These are phyloP conservation scores for Lolium multiflorum DNA, from an alignment of 176 grass and related monocot species.

Conservation along the genomic window DNA sequence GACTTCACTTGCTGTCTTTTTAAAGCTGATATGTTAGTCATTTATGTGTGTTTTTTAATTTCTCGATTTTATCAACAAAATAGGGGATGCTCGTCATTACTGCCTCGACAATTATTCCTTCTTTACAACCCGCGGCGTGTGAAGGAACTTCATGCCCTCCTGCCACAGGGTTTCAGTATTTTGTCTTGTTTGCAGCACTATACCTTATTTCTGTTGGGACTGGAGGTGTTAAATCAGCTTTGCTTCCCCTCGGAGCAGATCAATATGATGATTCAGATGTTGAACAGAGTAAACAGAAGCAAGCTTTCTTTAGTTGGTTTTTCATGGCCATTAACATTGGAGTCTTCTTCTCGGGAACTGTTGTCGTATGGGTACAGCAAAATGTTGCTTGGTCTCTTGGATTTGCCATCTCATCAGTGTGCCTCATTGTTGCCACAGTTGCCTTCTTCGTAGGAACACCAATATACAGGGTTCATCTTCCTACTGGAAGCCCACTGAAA, in stretches of 20 bases:
- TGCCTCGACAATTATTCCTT: conserved; percentile 66
- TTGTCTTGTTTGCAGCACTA: conserved; percentile 68
- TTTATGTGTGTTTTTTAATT: conserved; percentile 22
- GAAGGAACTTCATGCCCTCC: conserved; percentile 68
- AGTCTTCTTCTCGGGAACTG: conserved; percentile 74
- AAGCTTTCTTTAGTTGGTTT: conserved; percentile 87
- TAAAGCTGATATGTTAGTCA: not conserved
- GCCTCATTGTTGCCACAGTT: conserved; percentile 60
- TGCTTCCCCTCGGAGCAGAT: conserved; percentile 87
- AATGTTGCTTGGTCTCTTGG: conserved; percentile 83
- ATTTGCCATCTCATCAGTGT: conserved; percentile 74
- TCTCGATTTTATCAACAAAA: conserved; percentile 31
- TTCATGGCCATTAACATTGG: conserved; percentile 79
- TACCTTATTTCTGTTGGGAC: conserved; percentile 84
- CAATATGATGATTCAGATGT: conserved; percentile 82
- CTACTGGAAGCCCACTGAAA: conserved; percentile 86
- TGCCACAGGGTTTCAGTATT: conserved; percentile 72
- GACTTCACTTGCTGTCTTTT: not conserved
- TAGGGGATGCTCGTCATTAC: conserved; percentile 86
- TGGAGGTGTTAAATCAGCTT: conserved; percentile 76
- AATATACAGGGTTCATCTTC: conserved; percentile 73
- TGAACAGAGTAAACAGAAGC: conserved; percentile 69
- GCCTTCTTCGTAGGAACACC: conserved; percentile 75
- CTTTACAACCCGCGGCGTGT: conserved; percentile 65
- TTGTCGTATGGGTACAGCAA: conserved; percentile 88